phyloP scores from a whole-genome alignment of 352 stramenopile species.

The Globisporangium acanthophoron region DNA sequence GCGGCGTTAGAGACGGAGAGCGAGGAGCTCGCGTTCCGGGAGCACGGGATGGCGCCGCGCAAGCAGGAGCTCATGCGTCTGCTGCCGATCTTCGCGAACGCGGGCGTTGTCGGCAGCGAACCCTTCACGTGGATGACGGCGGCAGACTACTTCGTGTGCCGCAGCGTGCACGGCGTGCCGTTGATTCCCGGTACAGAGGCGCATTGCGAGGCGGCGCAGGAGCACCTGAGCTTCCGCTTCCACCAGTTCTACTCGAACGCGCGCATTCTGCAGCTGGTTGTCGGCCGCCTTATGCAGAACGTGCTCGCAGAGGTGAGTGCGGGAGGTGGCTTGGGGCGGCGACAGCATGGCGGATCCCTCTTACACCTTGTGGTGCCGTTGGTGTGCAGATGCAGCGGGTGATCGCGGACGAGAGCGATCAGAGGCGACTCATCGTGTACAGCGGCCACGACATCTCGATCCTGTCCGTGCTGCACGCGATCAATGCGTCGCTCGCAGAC shows the following conservation, averaged over 20 bases:
- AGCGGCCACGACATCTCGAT: constrained; percentile 81
- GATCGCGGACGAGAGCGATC: constrained; percentile 22
- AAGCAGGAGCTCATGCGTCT: constrained; percentile 47
- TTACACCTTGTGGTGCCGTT: not conserved
- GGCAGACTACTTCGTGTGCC: constrained; percentile 76
- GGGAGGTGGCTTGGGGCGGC: no score
- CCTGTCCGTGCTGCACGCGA: constrained; percentile 65
- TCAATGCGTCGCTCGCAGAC: constrained; percentile 39
- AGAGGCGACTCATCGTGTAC: constrained; percentile 67
- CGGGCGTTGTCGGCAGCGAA: not conserved
- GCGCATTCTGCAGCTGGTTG: constrained; percentile 61
- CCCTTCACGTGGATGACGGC: constrained; percentile 68
- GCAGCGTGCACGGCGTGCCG: constrained; percentile 39
- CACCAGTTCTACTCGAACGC: constrained; percentile 77
- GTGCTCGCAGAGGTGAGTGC: constrained; percentile 40
- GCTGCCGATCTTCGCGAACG: constrained; percentile 39
- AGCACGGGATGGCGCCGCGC: constrained; percentile 43
- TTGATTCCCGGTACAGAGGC: constrained; percentile 50
- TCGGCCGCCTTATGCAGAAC: constrained; percentile 52
- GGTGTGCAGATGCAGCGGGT: constrained; percentile 35
- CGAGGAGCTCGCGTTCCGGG: constrained; percentile 34
- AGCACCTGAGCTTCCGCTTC: constrained; percentile 71
- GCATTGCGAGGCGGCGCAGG: constrained; percentile 25
- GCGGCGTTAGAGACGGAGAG: constrained; percentile 41
- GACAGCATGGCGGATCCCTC: no score